A percentile compares a stretch with the other conserved stretches of the same genome.
These are phyloP conservation scores for Arachnomyces sp. DNA, from an alignment of 2,329 filamentous ascomycete genomes.

Conservation along the genomic window DNA sequence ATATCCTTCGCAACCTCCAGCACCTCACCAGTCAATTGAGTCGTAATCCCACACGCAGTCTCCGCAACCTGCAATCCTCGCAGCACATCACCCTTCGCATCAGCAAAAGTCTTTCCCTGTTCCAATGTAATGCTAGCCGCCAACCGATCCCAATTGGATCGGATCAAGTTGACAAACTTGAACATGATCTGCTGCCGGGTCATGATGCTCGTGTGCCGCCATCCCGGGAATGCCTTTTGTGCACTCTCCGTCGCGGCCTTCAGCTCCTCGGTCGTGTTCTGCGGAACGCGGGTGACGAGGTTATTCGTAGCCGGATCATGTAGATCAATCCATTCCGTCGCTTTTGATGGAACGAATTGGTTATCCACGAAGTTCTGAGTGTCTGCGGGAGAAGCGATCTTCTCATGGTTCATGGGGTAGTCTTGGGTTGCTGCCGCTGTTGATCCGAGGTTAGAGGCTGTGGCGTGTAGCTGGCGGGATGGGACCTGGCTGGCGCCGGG, in stretches of 20 bases:
- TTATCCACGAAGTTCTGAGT: slow-evolving; percentile 59
- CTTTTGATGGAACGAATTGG: slow-evolving; percentile 51
- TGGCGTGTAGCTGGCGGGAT: slow-evolving; percentile 38
- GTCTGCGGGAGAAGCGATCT: slow-evolving; percentile 44
- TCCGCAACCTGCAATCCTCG: slow-evolving; percentile 61
- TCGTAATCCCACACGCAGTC: slow-evolving; percentile 60
- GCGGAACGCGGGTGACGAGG: slow-evolving; percentile 57
- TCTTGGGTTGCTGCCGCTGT: slow-evolving; percentile 34
- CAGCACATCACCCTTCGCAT: slow-evolving; percentile 60
- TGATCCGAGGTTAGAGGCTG: slow-evolving; percentile 40
- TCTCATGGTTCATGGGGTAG: slow-evolving; percentile 48
- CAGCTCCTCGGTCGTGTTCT: slow-evolving; percentile 58
- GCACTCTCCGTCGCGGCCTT: slow-evolving; percentile 55
- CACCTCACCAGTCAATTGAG: slow-evolving; percentile 59
- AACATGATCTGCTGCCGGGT: slow-evolving; percentile 58
- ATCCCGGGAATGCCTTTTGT: slow-evolving; percentile 55
- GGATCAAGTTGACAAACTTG: slow-evolving; percentile 57
- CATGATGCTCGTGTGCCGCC: slow-evolving; percentile 55
- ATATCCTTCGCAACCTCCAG: slow-evolving; percentile 62
- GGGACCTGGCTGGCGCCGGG: slow-evolving; percentile 5
- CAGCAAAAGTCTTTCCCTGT: slow-evolving; percentile 62
- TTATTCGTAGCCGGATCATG: slow-evolving; percentile 61
- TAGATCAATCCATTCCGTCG: slow-evolving; percentile 56
- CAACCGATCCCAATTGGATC: slow-evolving; percentile 58
- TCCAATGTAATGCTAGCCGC: slow-evolving; percentile 60